Evolutionary conservation across 176 grass and related monocot genomes (phyloP).

Genomic region (Musa acuminata): DNA sequence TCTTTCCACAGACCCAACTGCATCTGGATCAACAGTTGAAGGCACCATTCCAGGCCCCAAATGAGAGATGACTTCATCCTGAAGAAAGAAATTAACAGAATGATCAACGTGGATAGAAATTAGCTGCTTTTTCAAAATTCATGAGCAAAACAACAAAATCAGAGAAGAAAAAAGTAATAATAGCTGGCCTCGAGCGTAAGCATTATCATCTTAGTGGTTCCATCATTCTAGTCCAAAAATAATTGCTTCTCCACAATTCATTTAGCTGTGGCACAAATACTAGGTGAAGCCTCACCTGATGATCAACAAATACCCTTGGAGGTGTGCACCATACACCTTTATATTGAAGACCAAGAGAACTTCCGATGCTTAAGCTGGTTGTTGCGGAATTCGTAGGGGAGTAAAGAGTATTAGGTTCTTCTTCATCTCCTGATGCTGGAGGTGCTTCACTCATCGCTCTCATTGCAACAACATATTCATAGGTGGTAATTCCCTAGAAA

Average conservation of each 20-base stretch:
- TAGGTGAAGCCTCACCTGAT: constrained; percentile 13
- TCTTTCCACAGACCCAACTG: constrained; percentile 57
- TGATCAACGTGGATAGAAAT: not conserved
- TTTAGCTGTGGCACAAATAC: not conserved
- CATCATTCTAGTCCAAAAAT: not conserved
- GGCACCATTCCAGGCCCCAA: constrained; percentile 81
- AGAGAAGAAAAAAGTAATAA: not conserved
- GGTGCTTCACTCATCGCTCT: constrained; percentile 89
- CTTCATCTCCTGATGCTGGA: constrained; percentile 63
- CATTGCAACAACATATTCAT: constrained; percentile 98
- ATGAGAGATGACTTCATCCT: constrained; percentile 97
- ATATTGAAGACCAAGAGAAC: constrained; percentile 80
- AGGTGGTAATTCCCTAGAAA: constrained; percentile 83
- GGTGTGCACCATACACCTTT: constrained; percentile 99
- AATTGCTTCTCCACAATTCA: not conserved
- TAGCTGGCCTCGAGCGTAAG: not conserved
- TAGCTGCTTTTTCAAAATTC: not conserved
- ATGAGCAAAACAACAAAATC: not conserved
- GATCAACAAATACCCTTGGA: constrained; percentile 93
- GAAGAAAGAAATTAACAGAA: constrained; percentile 12
- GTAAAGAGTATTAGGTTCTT: constrained; percentile 72
- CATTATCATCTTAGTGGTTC: not conserved
- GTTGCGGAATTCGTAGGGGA: constrained; percentile 92
- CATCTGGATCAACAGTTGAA: constrained; percentile 87
- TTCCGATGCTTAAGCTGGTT: constrained; percentile 85